Evolutionary conservation across 331 rosid genomes (phyloP).

Genomic region (Telfairia occidentalis): DNA sequence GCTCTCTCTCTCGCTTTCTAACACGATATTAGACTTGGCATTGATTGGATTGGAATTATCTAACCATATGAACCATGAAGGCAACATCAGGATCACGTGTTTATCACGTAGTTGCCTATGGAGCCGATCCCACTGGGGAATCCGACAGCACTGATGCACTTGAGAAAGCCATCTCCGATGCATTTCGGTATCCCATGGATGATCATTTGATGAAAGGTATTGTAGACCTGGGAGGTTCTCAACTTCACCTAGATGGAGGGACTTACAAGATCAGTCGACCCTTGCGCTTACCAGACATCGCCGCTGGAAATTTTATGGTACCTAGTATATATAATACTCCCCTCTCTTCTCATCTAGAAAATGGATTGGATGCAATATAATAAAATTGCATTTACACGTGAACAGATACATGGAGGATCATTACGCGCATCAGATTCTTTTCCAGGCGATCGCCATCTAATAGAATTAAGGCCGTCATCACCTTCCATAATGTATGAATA

Average conservation of each 20-base stretch:
- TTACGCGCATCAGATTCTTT: slow-evolving; percentile 25
- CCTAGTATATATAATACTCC: neutral
- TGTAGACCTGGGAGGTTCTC: slow-evolving; percentile 27
- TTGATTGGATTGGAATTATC: neutral
- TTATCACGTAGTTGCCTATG: slow-evolving; percentile 24
- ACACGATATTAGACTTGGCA: neutral
- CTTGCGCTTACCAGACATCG: slow-evolving; percentile 19
- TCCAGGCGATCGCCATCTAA: slow-evolving; percentile 21
- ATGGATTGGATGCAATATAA: neutral
- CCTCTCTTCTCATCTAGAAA: neutral
- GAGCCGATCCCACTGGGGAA: slow-evolving; percentile 35
- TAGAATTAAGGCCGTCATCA: slow-evolving; percentile 20
- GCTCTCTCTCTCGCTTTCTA: neutral
- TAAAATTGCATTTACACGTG: neutral
- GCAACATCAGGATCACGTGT: slow-evolving; percentile 19
- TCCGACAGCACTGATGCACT: slow-evolving; percentile 32
- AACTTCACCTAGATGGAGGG: slow-evolving; percentile 35
- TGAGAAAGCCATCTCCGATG: slow-evolving; percentile 21
- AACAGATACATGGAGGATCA: slow-evolving; percentile 33
- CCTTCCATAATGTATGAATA: slow-evolving; percentile 16
- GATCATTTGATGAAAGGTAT: slow-evolving; percentile 25
- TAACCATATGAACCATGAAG: neutral
- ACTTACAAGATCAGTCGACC: slow-evolving; percentile 34
- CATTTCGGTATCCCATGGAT: slow-evolving; percentile 12
- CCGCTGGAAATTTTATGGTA: slow-evolving; percentile 30